Conservation (phyloP, 2,329 filamentous ascomycete genomes). For the Metarhizium guizhouense region DNA sequence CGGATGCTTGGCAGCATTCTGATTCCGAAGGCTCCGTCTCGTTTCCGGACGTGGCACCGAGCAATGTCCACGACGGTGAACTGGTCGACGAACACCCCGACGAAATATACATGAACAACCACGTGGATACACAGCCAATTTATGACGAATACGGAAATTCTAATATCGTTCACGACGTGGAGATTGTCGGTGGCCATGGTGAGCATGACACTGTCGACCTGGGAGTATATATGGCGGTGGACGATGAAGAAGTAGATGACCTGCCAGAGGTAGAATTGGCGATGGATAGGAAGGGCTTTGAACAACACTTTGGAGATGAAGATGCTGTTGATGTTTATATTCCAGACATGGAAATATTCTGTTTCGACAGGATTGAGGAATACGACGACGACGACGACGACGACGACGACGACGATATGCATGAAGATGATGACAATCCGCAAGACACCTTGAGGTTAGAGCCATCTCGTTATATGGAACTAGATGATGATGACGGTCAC, state of each 20-base stretch:
- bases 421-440: not conserved
- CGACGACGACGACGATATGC: not conserved
- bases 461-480: not conserved
- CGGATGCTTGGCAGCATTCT: not conserved
- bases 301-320: slow-evolving; percentile 12
- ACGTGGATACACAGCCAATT: slow-evolving; percentile 10
- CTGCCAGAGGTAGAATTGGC: slow-evolving; percentile 22
- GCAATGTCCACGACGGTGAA: slow-evolving; percentile 1
- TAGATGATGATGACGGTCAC: not conserved
- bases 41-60: not conserved
- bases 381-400: not conserved
- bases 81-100: slow-evolving; percentile 4
- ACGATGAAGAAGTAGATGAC: slow-evolving; percentile 13
- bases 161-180: slow-evolving; percentile 20
- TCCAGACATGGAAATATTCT: slow-evolving; percentile 9
- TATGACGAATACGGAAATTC: slow-evolving; percentile 11
- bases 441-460: not conserved
- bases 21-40: not conserved
- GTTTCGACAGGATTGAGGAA: slow-evolving; percentile 3
- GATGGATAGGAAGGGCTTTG: slow-evolving; percentile 18
- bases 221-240: slow-evolving; percentile 19
- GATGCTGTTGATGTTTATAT: slow-evolving; percentile 21
- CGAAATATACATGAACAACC: slow-evolving; percentile 12
- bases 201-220: slow-evolving; percentile 14
- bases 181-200: slow-evolving; percentile 11